These are phyloP conservation scores for Chrysoporthe puriensis DNA, from an alignment of 2,329 filamentous ascomycete genomes.

Conservation along the genomic window DNA sequence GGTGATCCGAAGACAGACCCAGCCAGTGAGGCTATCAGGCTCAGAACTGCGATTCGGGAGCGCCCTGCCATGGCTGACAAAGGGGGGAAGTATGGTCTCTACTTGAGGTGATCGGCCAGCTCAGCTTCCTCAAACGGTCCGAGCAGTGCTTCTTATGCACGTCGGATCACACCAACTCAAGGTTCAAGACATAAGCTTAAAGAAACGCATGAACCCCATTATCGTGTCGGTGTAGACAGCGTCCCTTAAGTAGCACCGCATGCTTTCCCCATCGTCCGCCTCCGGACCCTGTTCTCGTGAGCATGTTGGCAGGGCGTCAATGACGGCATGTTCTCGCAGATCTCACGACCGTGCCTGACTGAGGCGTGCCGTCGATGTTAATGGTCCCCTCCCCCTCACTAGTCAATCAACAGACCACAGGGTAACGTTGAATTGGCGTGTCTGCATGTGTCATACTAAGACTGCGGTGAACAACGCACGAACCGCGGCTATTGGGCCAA, in stretches of 20 bases:
- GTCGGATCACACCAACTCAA: not conserved
- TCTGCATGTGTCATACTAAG: slow-evolving; percentile 20
- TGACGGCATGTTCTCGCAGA: slow-evolving; percentile 24
- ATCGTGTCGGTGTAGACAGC: not conserved
- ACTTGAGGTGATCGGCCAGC: not conserved
- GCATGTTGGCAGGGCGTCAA: slow-evolving; percentile 14
- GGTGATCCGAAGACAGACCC: slow-evolving; percentile 14
- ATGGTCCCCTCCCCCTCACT: not conserved
- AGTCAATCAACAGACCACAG: slow-evolving; percentile 11
- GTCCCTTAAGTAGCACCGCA: slow-evolving; percentile 19
- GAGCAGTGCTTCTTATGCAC: not conserved
- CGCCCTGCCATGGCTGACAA: slow-evolving; percentile 8
- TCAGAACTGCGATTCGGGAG: slow-evolving; percentile 14
- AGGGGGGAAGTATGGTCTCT: not conserved
- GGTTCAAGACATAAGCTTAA: not conserved
- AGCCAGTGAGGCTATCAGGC: slow-evolving; percentile 21
- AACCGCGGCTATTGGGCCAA: slow-evolving; percentile 13
- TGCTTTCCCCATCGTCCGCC: slow-evolving; percentile 3
- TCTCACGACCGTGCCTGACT: slow-evolving; percentile 17
- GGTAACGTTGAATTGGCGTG: slow-evolving; percentile 8
- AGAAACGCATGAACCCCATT: not conserved
- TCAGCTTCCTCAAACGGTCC: not conserved
- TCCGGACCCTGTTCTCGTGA: slow-evolving; percentile 23
- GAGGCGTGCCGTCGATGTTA: slow-evolving; percentile 16
- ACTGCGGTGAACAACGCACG: slow-evolving; percentile 15